phyloP scores from a whole-genome alignment of 306 rosid species.

The Carpinus fangiana region DNA sequence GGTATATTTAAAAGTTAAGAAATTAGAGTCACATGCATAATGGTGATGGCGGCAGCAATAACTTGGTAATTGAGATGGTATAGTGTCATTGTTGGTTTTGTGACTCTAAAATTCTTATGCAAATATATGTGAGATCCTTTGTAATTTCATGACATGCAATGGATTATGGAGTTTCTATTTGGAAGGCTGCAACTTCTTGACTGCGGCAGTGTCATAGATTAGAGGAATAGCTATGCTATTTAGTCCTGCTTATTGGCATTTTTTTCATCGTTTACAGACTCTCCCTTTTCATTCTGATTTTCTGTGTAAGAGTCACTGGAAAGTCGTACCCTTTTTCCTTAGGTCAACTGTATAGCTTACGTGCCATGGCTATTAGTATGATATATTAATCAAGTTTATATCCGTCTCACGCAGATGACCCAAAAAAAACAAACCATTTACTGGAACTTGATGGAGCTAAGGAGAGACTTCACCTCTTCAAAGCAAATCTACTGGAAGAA shows the following conservation, averaged over 20 bases:
- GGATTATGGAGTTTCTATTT: too few species aligned
- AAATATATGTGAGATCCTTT: too few species aligned
- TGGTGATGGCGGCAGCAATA: too few species aligned
- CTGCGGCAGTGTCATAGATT: neutral
- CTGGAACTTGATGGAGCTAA: constrained; percentile 44
- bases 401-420: constrained; percentile 25
- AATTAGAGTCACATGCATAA: too few species aligned
- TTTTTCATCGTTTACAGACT: neutral
- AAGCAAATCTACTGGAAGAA: constrained; percentile 43
- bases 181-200: too few species aligned
- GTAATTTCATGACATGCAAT: too few species aligned
- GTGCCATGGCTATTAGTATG: neutral
- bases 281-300: neutral
- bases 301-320: neutral
- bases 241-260: neutral
- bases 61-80: too few species aligned
- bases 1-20: too few species aligned
- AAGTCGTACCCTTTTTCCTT: neutral
- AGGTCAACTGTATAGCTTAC: neutral
- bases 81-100: neutral
- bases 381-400: neutral
- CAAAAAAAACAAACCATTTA: constrained; percentile 37
- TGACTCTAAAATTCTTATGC: too few species aligned
- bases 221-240: neutral
- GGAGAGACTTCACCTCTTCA: constrained; percentile 42